phyloP scores from a whole-genome alignment of 2,329 filamentous ascomycete genomes.

The Ceratocystis albifundus region DNA sequence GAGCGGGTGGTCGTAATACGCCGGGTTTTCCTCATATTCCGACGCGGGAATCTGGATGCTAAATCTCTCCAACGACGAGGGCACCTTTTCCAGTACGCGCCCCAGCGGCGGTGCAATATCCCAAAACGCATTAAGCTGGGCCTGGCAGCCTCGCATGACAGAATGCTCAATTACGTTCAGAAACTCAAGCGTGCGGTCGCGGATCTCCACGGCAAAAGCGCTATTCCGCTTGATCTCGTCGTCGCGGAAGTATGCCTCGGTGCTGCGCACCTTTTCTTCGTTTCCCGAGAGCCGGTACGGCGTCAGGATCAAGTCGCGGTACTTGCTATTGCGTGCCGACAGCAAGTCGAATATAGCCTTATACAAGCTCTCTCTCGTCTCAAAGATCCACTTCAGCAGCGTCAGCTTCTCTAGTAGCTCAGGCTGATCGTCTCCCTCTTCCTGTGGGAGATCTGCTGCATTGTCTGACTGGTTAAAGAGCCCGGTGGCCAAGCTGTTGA shows the following conservation, averaged over 20 bases:
- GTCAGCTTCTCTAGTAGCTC: conserved; percentile 91
- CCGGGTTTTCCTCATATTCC: conserved; percentile 78
- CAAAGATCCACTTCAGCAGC: conserved; percentile 92
- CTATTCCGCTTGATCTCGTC: conserved; percentile 63
- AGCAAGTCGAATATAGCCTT: conserved; percentile 76
- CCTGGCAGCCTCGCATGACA: conserved; percentile 75
- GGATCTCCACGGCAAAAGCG: conserved; percentile 57
- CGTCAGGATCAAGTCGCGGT: conserved; percentile 68
- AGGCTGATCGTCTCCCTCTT: conserved; percentile 89
- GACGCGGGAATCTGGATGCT: conserved; percentile 62
- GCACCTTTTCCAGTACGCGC: conserved; percentile 68
- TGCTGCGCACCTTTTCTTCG: conserved; percentile 65
- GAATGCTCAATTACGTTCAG: conserved; percentile 70
- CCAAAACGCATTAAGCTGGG: conserved; percentile 92
- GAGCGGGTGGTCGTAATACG: conserved; percentile 67
- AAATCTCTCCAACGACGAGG: conserved; percentile 47
- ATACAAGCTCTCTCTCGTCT: conserved; percentile 79
- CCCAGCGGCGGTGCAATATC: conserved; percentile 82
- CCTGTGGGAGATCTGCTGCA: conserved; percentile 70
- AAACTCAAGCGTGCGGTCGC: conserved; percentile 65
- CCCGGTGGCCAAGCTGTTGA: conserved; percentile 18
- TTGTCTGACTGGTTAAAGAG: conserved; percentile 38
- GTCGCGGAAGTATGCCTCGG: conserved; percentile 68
- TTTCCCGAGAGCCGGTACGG: conserved; percentile 69
- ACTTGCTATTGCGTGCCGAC: conserved; percentile 73